Base-by-base conservation (phyloP, 1,284 basidiomycete genomes). In the Austroboletus novae-zelandiae region DNA sequence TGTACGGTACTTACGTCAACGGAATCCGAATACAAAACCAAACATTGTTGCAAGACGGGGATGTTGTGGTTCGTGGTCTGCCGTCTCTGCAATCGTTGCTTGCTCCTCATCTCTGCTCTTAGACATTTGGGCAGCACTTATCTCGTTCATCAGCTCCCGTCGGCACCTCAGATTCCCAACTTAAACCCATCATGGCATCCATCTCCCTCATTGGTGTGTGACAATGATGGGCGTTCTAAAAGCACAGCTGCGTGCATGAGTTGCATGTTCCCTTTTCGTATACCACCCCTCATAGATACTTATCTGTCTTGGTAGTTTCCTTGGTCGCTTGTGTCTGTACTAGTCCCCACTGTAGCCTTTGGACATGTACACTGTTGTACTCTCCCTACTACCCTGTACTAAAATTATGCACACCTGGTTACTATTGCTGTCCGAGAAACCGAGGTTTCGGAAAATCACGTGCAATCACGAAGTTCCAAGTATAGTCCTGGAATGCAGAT, bases 1-100 rank as follows among this genome's bases (percentile, higher is more conserved):
- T 68, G 10, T 72, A 74, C 46, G 75, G 77, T 11, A 78, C 77
- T 30, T 75, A 66, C 51, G 62, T 78, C 40, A 78, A 78, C 45
- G 71, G 70, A 27, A 48, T 64, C 46, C 67, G 62, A 51, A 67
- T 76, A 52, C 64, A 63, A 14, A 59, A 67, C 18, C 65, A 66
- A 35, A 71, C 66, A 1, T 48, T 64, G 6, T 60, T 78, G 34
- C 68, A 67, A 48, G 56, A 64, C 8, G 75, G 74, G 14, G 76
- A 78, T 51, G 61, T 70, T 10, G 57, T 78, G 51, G 76, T 78
- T 48, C 49, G 74, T 66, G 46, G 44, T 30, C 36, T 35, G 29
- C 18, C 30, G 6, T 40, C 23, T 14, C 14, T 27, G 7, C 30
- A 35, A 15, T 31, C 45, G 31, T 43, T 17, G 13, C 47, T 30